A percentile compares a stretch with the other conserved stretches of the same genome.
These are phyloP conservation scores for Lasiodiplodia sp. DNA, from an alignment of 2,329 filamentous ascomycete genomes.

Conservation along the genomic window DNA sequence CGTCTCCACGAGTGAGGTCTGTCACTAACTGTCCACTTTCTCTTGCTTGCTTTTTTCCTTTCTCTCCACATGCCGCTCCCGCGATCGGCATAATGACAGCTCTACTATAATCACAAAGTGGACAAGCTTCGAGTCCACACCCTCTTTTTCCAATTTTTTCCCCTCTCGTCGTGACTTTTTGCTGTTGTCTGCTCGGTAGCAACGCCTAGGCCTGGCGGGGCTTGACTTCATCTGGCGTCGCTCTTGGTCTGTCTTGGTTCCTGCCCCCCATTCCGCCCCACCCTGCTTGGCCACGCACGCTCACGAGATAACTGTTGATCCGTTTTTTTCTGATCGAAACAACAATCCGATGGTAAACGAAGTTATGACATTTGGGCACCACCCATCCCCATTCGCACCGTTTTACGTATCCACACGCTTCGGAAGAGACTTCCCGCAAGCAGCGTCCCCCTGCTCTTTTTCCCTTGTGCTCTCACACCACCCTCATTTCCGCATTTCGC, in stretches of 20 bases:
- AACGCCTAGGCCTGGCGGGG: not conserved
- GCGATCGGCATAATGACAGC: not conserved
- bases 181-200: not conserved
- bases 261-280: not conserved
- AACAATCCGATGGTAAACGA: not conserved
- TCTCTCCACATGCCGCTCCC: not conserved
- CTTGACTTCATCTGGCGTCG: not conserved
- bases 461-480: not conserved
- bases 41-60: not conserved
- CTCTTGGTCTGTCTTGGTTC: not conserved
- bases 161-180: not conserved
- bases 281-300: not conserved
- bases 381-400: not conserved
- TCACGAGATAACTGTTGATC: conserved; percentile 1
- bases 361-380: not conserved
- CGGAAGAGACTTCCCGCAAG: not conserved
- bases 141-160: not conserved
- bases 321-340: not conserved
- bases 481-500: not conserved
- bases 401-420: not conserved
- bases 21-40: not conserved
- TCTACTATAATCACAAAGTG: not conserved
- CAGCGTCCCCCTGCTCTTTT: not conserved
- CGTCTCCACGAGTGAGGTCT: not conserved
- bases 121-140: not conserved